Percentiles rank a stretch among this genome's conserved stretches.
phyloP scores from a whole-genome alignment of 1,284 basidiomycete genomes.

The Papiliotrema nemorosa region DNA sequence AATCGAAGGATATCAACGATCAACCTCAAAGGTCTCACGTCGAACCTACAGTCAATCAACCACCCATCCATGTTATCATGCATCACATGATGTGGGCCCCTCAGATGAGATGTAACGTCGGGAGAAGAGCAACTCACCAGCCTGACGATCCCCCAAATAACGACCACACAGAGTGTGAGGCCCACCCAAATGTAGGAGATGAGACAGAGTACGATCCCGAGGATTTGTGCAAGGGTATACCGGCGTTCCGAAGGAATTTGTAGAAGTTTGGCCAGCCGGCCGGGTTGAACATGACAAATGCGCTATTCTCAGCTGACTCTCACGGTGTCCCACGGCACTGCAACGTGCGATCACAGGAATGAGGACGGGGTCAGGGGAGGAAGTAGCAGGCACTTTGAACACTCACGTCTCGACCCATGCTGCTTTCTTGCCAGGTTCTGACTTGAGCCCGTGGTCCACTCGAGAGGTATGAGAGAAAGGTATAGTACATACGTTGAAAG shows the following conservation, averaged over 20 bases:
- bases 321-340: not conserved
- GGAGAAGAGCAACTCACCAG: not conserved
- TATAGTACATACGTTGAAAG: slow-evolving; percentile 48
- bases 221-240: not conserved
- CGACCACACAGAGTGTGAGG: not conserved
- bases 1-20: slow-evolving; percentile 72
- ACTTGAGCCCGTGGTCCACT: too few relatives aligned
- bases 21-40: slow-evolving; percentile 66
- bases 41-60: slow-evolving; percentile 44
- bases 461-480: not conserved
- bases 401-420: slow-evolving; percentile 65
- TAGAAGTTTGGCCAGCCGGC: slow-evolving; percentile 1
- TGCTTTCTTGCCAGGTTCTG: slow-evolving; percentile 48
- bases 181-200: not conserved
- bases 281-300: slow-evolving; percentile 4
- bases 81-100: not conserved
- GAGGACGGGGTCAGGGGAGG: too few relatives aligned
- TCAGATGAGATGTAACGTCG: not conserved
- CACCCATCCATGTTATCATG: not conserved
- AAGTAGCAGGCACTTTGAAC: slow-evolving; percentile 3
- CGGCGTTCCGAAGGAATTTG: not conserved
- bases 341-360: not conserved
- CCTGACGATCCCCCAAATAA: not conserved
- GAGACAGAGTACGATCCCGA: slow-evolving; percentile 1
- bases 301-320: too few relatives aligned